phyloP scores from a whole-genome alignment of 2,329 filamentous ascomycete species.

The Tolypocladium album region DNA sequence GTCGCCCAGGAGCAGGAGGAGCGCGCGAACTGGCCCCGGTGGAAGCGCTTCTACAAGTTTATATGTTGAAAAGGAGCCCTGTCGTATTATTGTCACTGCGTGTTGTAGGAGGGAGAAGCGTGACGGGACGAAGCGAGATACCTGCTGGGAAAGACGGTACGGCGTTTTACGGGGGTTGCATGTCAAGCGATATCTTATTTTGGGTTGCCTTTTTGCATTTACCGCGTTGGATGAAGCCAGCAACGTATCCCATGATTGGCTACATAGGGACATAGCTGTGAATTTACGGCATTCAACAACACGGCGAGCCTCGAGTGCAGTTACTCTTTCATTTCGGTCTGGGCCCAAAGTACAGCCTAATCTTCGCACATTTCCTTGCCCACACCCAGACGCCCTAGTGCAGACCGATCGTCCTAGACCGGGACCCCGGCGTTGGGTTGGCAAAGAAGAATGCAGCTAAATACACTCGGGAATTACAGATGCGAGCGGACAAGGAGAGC shows the following conservation, averaged over 20 bases:
- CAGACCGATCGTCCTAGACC: not conserved
- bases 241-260: not conserved
- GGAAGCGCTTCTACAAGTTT: constrained; percentile 68
- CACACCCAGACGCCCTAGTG: not conserved
- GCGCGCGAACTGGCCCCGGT: constrained; percentile 56
- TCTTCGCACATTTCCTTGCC: not conserved
- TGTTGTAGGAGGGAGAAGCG: not conserved
- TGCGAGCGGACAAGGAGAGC: constrained; percentile 1
- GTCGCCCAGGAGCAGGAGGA: constrained; percentile 74
- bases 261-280: not conserved
- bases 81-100: constrained; percentile 1
- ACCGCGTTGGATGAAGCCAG: not conserved
- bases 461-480: not conserved
- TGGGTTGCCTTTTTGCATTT: not conserved
- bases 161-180: not conserved
- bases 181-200: not conserved
- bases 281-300: not conserved
- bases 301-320: not conserved
- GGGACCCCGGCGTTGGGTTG: not conserved
- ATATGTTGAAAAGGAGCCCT: constrained; percentile 42
- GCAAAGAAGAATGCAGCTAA: too few relatives aligned
- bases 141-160: not conserved
- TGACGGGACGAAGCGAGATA: not conserved
- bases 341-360: not conserved
- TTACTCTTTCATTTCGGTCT: not conserved